Evolutionary conservation across 2,329 filamentous ascomycete species (phyloP), one percentile per base, ranked within the genome.

Genomic region (Fusarium subtropicale): DNA sequence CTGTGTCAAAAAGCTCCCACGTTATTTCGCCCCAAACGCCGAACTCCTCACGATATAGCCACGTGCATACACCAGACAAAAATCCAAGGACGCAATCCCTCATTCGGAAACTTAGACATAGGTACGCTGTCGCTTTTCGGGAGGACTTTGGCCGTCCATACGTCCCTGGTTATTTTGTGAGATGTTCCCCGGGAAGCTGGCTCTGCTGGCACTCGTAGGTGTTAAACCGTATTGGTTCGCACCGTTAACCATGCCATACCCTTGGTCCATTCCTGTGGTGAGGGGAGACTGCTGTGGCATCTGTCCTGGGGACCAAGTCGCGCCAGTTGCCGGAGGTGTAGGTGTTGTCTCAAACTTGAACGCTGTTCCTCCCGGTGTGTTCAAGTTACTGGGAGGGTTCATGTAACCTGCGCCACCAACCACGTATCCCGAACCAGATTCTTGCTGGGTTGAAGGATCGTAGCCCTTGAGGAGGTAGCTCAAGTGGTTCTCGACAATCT

Each of bases 401-500:
- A 81, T 76, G 63, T 77, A 79, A 7, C 77, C 71, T n/a, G 75
- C 74, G 28, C 76, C 77, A 18, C 75, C 72, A 33, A 78, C 75
- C 47, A 77, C 74, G 61, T 76, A 81, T 20, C 76, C 77, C 7
- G 76, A 73, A 24, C 78, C 76, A 7, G 78, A 75, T 20, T 79
- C 79, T 45, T 81, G 79, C 22, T 86, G 84, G 1, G 76, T 75
- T 4, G 84, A 81, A 6, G 86, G 85, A 60, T 88, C 73, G 46
- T 75, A 75, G 28, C 74, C 87, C 76, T 93, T 93, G 76, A 97
- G 90, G 64, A 97, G 85, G 76, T 94, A 91, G n/a, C 88, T 86
- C 51, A 98, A 84, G 76, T 97, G 93, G 76, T 95, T 97, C 79
- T 96, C 92, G 31, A 99, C 85, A 81, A 97, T 91, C 70, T 91